A percentile compares a stretch with the other conserved stretches of the same genome.
phyloP scores from a whole-genome alignment of 257 asterid species.

The Orobanche coerulescens region DNA sequence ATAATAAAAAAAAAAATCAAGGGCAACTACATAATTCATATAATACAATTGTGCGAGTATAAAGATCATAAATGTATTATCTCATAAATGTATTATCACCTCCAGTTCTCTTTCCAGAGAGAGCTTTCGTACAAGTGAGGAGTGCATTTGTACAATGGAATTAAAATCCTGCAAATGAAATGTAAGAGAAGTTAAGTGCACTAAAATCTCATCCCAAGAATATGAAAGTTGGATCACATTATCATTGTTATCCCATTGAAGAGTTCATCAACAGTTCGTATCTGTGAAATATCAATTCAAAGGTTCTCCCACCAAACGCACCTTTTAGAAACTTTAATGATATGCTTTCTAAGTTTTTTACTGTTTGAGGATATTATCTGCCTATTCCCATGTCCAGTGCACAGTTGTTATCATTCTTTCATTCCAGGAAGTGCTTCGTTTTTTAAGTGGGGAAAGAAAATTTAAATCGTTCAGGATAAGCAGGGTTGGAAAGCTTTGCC shows the following conservation, averaged over 20 bases:
- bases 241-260: not conserved
- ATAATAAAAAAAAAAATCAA: not conserved
- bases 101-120: conserved; percentile 67
- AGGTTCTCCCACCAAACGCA: not conserved
- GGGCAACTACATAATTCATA: no score
- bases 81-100: conserved; percentile 51
- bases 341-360: not conserved
- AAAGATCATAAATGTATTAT: not conserved
- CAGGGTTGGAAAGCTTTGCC: no score
- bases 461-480: no score
- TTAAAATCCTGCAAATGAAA: conserved; percentile 40
- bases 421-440: not conserved
- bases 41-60: not conserved
- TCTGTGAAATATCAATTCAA: not conserved
- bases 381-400: not conserved
- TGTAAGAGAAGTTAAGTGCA: conserved; percentile 17
- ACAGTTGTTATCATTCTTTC: not conserved
- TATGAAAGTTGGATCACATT: conserved; percentile 1
- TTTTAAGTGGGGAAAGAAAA: not conserved
- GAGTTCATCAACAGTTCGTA: not conserved
- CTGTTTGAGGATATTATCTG: not conserved
- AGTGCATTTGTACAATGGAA: conserved; percentile 57
- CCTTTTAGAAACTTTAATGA: not conserved
- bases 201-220: not conserved
- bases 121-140: conserved; percentile 66